A percentile compares a stretch with the other conserved stretches of the same genome.
Evolutionary conservation across 176 grass and related monocot genomes (phyloP).

Genomic region (Eragrostis curvula): DNA sequence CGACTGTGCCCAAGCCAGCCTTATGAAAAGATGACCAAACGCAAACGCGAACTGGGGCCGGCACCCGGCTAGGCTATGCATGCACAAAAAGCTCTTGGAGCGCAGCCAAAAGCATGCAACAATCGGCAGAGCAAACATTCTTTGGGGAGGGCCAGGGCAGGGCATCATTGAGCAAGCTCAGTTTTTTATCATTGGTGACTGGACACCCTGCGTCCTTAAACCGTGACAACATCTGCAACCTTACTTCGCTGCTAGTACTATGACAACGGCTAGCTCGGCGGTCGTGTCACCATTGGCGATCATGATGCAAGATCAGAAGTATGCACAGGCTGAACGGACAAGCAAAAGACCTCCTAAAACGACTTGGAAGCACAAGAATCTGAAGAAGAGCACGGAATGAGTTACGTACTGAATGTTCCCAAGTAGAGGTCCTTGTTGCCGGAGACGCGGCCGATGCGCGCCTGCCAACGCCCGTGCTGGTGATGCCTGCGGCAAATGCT

Average conservation of each 20-base stretch:
- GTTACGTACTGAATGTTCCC: slow-evolving; percentile 68
- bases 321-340: slow-evolving; percentile 13
- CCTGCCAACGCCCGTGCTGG: slow-evolving; percentile 82
- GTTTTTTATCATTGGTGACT: slow-evolving; percentile 71
- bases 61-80: slow-evolving; percentile 36
- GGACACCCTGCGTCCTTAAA: slow-evolving; percentile 63
- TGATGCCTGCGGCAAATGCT: slow-evolving; percentile 58
- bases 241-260: neutral
- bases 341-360: neutral
- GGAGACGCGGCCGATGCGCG: slow-evolving; percentile 82
- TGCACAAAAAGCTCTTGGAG: slow-evolving; percentile 49
- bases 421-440: slow-evolving; percentile 91
- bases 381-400: neutral
- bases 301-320: slow-evolving; percentile 30
- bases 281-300: slow-evolving; percentile 16
- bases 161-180: slow-evolving; percentile 60
- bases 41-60: slow-evolving; percentile 42
- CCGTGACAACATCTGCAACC: slow-evolving; percentile 54
- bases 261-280: slow-evolving; percentile 2
- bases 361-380: neutral
- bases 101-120: slow-evolving; percentile 63
- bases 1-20: slow-evolving; percentile 57
- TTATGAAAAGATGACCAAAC: slow-evolving; percentile 61
- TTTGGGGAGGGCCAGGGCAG: slow-evolving; percentile 51
- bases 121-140: slow-evolving; percentile 62